A percentile compares a stretch with the other conserved stretches of the same genome.
Conservation (phyloP, 768 basidiomycete genomes). For the Russula ochroleuca region DNA sequence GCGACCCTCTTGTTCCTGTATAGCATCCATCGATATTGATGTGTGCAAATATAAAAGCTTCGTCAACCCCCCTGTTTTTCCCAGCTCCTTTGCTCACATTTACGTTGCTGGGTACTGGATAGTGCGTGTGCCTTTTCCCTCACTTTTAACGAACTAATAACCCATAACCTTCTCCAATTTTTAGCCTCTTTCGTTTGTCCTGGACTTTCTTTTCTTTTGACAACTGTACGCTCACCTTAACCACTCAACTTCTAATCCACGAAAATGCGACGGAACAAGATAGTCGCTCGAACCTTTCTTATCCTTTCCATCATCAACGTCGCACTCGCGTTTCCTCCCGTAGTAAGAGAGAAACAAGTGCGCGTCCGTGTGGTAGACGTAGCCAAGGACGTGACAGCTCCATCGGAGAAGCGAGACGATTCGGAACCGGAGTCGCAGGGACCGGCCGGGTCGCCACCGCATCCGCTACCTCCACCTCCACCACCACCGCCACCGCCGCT, state of each 20-base stretch:
- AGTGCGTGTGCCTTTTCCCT: neutral
- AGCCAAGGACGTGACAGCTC: too few species aligned
- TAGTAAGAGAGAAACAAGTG: neutral
- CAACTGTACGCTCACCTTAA: neutral
- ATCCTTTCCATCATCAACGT: neutral
- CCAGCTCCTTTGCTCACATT: conserved; percentile 2
- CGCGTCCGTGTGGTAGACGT: neutral
- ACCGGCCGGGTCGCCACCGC: too few species aligned
- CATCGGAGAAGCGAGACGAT: neutral
- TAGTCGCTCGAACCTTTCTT: neutral
- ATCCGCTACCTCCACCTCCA: too few species aligned
- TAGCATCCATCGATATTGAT: too few species aligned
- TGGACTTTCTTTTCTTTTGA: neutral
- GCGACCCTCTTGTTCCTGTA: too few species aligned
- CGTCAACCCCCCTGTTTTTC: too few species aligned
- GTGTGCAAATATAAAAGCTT: conserved; percentile 1
- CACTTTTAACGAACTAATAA: neutral
- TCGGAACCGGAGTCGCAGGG: too few species aligned
- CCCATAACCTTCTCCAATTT: neutral
- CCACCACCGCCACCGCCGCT: too few species aligned
- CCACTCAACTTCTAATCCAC: neutral
- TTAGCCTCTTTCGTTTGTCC: neutral
- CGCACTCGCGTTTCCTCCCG: neutral
- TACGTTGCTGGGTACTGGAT: conserved; percentile 12
- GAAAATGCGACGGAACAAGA: conserved; percentile 1